A percentile compares a stretch with the other conserved stretches of the same genome.
These are phyloP conservation scores for Phaffia rhodozyma DNA, from an alignment of 1,284 basidiomycete species.

Conservation along the genomic window DNA sequence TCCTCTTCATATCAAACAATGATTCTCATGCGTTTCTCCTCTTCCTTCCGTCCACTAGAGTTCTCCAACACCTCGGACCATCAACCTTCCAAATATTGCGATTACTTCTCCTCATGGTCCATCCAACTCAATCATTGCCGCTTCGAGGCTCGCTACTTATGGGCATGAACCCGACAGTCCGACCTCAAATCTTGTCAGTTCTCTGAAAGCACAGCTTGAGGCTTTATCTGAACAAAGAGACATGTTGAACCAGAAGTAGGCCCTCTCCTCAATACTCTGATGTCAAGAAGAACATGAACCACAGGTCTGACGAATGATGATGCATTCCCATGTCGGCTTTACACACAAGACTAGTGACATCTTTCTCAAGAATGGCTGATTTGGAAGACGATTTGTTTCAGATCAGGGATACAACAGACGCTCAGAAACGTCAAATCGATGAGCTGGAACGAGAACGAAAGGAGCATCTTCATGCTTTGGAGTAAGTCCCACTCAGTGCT, in stretches of 20 bases:
- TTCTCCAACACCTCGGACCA: too few relatives aligned
- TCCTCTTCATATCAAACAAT: too few relatives aligned
- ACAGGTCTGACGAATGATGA: neutral
- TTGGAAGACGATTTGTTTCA: constrained; percentile 69
- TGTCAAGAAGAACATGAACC: neutral
- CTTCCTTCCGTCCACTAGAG: too few relatives aligned
- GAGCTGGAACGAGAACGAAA: constrained; percentile 62
- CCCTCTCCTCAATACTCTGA: neutral
- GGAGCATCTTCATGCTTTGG: constrained; percentile 63
- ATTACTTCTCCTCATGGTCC: too few relatives aligned
- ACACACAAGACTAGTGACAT: constrained; percentile 52
- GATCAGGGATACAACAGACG: constrained; percentile 6
- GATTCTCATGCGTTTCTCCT: too few relatives aligned
- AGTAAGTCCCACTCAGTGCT: constrained; percentile 32
- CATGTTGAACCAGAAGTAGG: constrained; percentile 16
- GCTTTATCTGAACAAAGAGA: constrained; percentile 15
- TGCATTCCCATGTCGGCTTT: neutral
- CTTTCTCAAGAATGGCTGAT: constrained; percentile 82
- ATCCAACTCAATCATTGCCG: too few relatives aligned
- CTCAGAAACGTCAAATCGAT: constrained; percentile 46
- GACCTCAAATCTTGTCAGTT: constrained; percentile 1
- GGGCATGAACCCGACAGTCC: neutral
- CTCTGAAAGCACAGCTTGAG: constrained; percentile 11
- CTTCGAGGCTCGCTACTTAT: too few relatives aligned
- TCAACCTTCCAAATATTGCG: too few relatives aligned